A percentile compares a stretch with the other conserved stretches of the same genome.
Conservation (phyloP, 2,329 filamentous ascomycete genomes). For the Tolypocladium amazonense region DNA sequence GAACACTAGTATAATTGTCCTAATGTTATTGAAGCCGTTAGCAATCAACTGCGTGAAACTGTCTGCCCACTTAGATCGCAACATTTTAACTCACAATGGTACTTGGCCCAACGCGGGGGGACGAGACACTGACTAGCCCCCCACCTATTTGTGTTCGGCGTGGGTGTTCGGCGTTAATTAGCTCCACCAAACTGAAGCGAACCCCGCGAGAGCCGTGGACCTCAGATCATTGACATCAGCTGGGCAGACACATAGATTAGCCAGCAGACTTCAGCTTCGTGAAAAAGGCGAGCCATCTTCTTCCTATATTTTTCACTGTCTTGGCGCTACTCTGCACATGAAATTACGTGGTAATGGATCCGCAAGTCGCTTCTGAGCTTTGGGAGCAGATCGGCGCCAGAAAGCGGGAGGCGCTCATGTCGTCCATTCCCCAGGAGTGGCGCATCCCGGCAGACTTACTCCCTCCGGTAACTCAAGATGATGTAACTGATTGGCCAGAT, state of each 20-base stretch:
- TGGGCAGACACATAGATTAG: neutral
- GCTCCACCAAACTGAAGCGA: neutral
- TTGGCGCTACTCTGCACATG: neutral
- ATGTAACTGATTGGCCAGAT: constrained; percentile 46
- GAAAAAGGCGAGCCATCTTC: neutral
- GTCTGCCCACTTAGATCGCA: too few relatives aligned
- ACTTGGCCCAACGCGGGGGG: too few relatives aligned
- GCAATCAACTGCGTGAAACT: too few relatives aligned
- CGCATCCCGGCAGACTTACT: constrained; percentile 40
- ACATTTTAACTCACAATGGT: too few relatives aligned
- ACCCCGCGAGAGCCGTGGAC: neutral
- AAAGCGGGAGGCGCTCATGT: constrained; percentile 29
- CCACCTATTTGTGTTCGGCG: neutral
- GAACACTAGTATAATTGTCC: too few relatives aligned
- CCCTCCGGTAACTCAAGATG: constrained; percentile 40
- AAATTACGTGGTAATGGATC: neutral
- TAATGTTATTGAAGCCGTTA: too few relatives aligned
- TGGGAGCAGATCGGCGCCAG: constrained; percentile 32
- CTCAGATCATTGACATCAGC: neutral
- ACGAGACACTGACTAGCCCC: neutral
- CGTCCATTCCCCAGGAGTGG: constrained; percentile 48
- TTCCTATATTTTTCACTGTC: neutral
- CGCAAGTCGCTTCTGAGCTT: neutral
- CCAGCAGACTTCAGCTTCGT: neutral
- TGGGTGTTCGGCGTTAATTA: neutral